Evolutionary conservation across 2,329 filamentous ascomycete genomes (phyloP), one percentile per base, ranked within the genome.

Genomic region (Exophiala spinifera): DNA sequence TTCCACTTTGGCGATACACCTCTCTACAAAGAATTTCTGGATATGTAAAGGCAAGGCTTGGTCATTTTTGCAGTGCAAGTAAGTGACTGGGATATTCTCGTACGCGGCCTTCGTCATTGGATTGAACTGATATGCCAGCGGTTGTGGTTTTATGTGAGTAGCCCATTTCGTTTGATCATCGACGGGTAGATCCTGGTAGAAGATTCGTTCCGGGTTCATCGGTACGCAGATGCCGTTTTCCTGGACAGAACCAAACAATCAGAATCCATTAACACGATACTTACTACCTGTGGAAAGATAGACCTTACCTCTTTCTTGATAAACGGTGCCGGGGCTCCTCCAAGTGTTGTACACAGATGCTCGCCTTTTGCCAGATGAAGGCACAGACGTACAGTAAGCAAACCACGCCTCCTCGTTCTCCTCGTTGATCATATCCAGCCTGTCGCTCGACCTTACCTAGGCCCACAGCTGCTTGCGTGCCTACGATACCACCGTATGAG

Each of bases 41-140:
- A 57, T 61, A 4, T 34, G 44, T 17, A 68, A 28, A n/a, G 66
- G 69, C 43, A 74, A 67, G 4, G 72, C 72, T 21, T 64, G 63
- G 51, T 76, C 73, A 6, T 65, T 55, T 50, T 68, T 65, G 54
- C 72, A 76, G 20, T 72, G 50, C 4, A 76, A 59, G 57, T 73
- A 76, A 10, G 69, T 72, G 23, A 51, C 44, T 23, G 55, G 42
- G 17, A 60, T 60, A 23, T 53, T 28, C 28, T 23, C 45, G 39
- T 57, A 53, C 2, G 51, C 55, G 20, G 49, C 51, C 20, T 50
- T 25, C 14, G 43, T 48, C 20, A 57, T 25, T 4, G 43, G 46
- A n/a, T 45, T 50, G 17, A 44, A 46, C 49, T 52, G 48, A 21
- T 48, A 39, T 14, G 52, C 37, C 6, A 34, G 36, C n/a, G 45